phyloP scores from a whole-genome alignment of 2,329 filamentous ascomycete genomes.

The Karstenula rhodostoma region DNA sequence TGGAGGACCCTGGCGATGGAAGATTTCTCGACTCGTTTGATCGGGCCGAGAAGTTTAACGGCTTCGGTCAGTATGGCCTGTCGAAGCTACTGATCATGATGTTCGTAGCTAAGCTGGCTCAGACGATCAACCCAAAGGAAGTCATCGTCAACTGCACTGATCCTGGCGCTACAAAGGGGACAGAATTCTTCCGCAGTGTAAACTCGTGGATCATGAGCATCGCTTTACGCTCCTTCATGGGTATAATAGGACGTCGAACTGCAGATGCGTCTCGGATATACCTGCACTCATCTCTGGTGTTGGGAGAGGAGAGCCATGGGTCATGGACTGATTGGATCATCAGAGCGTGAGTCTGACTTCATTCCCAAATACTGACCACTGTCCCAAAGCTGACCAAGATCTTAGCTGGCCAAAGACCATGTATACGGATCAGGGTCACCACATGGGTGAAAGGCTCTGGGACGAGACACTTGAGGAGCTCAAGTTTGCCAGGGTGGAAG shows the following conservation, averaged over 20 bases:
- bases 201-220: too few species aligned
- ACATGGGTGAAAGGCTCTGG: conserved; percentile 13
- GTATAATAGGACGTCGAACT: conserved; percentile 15
- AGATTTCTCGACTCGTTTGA: conserved; percentile 29
- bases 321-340: too few species aligned
- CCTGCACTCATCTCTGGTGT: too few species aligned
- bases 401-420: too few species aligned
- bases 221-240: too few species aligned
- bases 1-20: too few species aligned
- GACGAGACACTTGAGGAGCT: conserved; percentile 20
- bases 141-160: conserved; percentile 57
- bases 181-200: too few species aligned
- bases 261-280: conserved; percentile 12
- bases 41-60: conserved; percentile 14
- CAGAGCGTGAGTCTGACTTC: too few species aligned
- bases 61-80: conserved; percentile 21
- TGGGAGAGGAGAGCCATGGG: too few species aligned
- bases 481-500: too few species aligned
- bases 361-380: conserved; percentile 19
- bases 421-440: conserved; percentile 13
- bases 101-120: conserved; percentile 24
- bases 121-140: conserved; percentile 29
- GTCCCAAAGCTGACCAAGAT: too few species aligned
- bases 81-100: conserved; percentile 32
- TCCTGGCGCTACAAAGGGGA: conserved; percentile 56